phyloP scores from a whole-genome alignment of 306 rosid genomes.

The Lathyrus sativus region DNA sequence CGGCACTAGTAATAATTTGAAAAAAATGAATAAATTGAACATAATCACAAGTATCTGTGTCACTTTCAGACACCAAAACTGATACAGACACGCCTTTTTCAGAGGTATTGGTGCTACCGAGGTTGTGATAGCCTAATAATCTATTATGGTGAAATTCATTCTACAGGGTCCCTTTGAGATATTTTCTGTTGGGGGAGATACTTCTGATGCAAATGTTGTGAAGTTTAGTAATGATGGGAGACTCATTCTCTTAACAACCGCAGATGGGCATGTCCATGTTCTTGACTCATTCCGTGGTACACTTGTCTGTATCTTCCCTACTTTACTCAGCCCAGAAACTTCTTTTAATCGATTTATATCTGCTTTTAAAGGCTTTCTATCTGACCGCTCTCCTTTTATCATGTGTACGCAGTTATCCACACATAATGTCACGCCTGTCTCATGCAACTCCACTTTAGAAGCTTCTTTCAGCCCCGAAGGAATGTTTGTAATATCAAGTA shows the following conservation, averaged over 20 bases:
- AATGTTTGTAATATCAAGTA: conserved; percentile 91
- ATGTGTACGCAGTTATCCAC: conserved; percentile 65
- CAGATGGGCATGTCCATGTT: conserved; percentile 84
- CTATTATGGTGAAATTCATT: conserved; percentile 41
- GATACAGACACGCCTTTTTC: too few relatives aligned
- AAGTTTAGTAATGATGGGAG: conserved; percentile 95
- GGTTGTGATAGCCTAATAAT: conserved; percentile 11
- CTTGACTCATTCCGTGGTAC: conserved; percentile 95
- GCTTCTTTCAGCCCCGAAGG: conserved; percentile 98
- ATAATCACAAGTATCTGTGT: too few relatives aligned
- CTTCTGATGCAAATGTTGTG: conserved; percentile 91
- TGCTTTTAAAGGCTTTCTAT: conserved; percentile 31
- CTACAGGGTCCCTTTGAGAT: conserved; percentile 89
- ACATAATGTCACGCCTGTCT: conserved; percentile 74
- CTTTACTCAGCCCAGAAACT: conserved; percentile 15
- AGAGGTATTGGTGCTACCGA: too few relatives aligned
- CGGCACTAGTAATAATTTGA: too few relatives aligned
- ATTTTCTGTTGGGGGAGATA: conserved; percentile 87
- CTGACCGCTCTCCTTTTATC: conserved; percentile 22
- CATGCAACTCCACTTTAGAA: conserved; percentile 79
- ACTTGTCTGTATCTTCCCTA: conserved; percentile 58
- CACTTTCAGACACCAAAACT: too few relatives aligned
- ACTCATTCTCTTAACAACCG: conserved; percentile 84
- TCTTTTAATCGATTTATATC: conserved; percentile 15
- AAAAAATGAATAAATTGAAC: too few relatives aligned